These are phyloP conservation scores for Paecilomyces sp. DNA, from an alignment of 2,329 filamentous ascomycete genomes.

Conservation along the genomic window DNA sequence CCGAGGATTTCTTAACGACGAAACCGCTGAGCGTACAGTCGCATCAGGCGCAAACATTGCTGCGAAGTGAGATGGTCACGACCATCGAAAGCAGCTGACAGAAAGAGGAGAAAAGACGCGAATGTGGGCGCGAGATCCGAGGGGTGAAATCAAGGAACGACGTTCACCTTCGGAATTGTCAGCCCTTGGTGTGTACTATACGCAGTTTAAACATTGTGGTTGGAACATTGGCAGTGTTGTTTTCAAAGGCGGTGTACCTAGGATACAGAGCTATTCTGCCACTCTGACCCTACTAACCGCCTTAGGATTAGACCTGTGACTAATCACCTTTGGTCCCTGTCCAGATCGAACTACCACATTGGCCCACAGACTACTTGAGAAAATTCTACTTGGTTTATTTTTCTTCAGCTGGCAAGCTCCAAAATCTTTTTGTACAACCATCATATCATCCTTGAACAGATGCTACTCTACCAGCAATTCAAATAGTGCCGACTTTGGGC, in stretches of 20 bases:
- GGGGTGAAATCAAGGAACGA: background rate
- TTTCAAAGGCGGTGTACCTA: background rate
- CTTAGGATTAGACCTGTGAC: background rate
- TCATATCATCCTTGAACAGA: background rate
- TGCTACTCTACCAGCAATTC: background rate
- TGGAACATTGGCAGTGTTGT: background rate
- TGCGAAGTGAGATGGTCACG: background rate
- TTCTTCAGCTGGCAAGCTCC: background rate
- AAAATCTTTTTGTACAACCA: background rate
- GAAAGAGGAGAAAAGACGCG: background rate
- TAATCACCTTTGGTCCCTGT: background rate
- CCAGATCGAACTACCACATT: background rate
- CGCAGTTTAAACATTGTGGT: background rate
- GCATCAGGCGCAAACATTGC: constrained; percentile 35
- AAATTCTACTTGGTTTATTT: background rate
- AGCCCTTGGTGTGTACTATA: background rate
- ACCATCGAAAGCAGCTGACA: background rate
- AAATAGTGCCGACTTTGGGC: background rate
- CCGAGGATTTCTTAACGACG: constrained; percentile 27
- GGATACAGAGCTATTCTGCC: background rate
- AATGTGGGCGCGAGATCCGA: background rate
- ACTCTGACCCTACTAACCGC: no score
- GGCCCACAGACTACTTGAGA: background rate
- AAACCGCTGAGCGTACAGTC: constrained; percentile 6
- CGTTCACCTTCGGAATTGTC: background rate